Conservation (phyloP, 1,284 basidiomycete species). For the Papiliotrema flavescens region DNA sequence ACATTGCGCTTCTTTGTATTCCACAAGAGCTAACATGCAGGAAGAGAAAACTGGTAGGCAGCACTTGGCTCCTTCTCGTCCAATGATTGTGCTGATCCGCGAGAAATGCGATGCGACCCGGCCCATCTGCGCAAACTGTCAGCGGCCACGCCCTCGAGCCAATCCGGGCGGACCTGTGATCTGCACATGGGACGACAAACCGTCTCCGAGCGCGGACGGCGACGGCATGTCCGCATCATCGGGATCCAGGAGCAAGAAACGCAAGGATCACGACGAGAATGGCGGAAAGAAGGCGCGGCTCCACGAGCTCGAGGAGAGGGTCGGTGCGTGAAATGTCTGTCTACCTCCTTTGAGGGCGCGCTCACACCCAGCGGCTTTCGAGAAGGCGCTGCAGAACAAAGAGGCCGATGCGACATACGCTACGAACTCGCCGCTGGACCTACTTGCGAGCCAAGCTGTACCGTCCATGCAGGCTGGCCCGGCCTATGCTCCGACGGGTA, state of each 20-base stretch:
- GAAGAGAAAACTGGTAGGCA: slow-evolving; percentile 36
- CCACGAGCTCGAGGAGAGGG: slow-evolving; percentile 17
- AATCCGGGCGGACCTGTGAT: slow-evolving; percentile 2
- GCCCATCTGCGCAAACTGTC: slow-evolving; percentile 40
- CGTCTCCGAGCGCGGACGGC: neutral
- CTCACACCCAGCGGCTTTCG: slow-evolving; percentile 3
- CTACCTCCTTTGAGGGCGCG: too few relatives aligned
- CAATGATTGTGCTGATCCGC: neutral
- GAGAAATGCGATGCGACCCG: slow-evolving; percentile 44
- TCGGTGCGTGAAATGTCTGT: slow-evolving; percentile 8
- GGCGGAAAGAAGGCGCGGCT: slow-evolving; percentile 15
- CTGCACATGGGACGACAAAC: slow-evolving; percentile 41
- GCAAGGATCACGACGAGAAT: slow-evolving; percentile 6
- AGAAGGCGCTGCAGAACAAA: neutral
- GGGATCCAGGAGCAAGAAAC: slow-evolving; percentile 2
- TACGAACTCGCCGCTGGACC: neutral
- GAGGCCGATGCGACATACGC: too few relatives aligned
- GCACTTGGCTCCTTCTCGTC: neutral
- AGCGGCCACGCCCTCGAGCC: slow-evolving; percentile 30
- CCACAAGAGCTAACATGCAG: slow-evolving; percentile 9
- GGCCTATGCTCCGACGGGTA: neutral
- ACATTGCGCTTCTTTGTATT: neutral
- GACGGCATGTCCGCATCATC: neutral
- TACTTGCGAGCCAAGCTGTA: neutral
- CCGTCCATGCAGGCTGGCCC: neutral